A percentile compares a stretch with the other conserved stretches of the same genome.
phyloP scores from a whole-genome alignment of 164 flowering plant species.

The Annona cherimola region DNA sequence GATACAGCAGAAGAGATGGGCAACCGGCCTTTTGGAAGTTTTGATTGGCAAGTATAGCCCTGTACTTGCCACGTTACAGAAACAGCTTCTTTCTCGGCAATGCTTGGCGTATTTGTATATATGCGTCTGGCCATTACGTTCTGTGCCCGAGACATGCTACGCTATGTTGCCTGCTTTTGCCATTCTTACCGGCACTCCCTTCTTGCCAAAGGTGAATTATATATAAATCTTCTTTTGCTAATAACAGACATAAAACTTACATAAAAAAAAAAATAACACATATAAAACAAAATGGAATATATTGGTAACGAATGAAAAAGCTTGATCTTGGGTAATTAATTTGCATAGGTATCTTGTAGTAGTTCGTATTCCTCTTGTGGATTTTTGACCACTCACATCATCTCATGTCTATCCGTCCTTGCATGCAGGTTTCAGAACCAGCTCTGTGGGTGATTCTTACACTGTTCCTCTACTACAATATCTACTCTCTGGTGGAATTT shows the following conservation, averaged over 20 bases:
- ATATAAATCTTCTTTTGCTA: not conserved
- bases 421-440: constrained; percentile 35
- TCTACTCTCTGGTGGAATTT: constrained; percentile 33
- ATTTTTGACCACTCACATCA: not conserved
- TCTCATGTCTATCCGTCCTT: not conserved
- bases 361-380: not conserved
- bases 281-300: not conserved
- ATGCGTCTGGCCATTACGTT: constrained; percentile 26
- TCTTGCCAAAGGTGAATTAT: constrained; percentile 47
- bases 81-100: constrained; percentile 40
- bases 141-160: constrained; percentile 49
- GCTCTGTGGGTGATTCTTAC: constrained; percentile 22
- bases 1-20: constrained; percentile 58
- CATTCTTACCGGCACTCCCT: constrained; percentile 37
- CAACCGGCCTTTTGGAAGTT: constrained; percentile 50
- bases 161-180: constrained; percentile 49
- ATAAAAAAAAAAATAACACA: not conserved
- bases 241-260: too few relatives aligned
- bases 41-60: constrained; percentile 36
- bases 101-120: constrained; percentile 27
- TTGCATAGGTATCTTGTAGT: not conserved
- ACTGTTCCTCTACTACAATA: constrained; percentile 27
- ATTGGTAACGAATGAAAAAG: not conserved
- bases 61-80: constrained; percentile 15
- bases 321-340: not conserved